Percentiles rank a stretch among this genome's conserved stretches.
Evolutionary conservation across 1,139 yeast genomes (phyloP).

Genomic region (Scheffersomyces lignicola): DNA sequence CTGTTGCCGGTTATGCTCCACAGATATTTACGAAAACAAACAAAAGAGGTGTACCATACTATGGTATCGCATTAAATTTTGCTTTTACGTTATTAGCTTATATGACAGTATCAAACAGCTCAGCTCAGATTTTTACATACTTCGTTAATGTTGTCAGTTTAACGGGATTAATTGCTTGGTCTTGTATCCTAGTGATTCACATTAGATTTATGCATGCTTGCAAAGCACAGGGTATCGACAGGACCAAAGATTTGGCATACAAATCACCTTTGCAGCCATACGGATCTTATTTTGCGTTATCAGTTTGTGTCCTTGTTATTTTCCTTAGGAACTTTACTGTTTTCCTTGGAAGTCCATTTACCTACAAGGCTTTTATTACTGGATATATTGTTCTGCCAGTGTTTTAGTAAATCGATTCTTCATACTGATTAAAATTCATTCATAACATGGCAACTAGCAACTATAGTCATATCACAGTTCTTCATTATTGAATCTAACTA

Average conservation of each 20-base stretch:
- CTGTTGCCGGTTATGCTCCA: conserved; percentile 55
- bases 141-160: conserved; percentile 75
- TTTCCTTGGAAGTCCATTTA: conserved; percentile 55
- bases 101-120: conserved; percentile 56
- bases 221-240: conserved; percentile 56
- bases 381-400: conserved; percentile 80
- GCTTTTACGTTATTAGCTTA: conserved; percentile 59
- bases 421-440: too few relatives aligned
- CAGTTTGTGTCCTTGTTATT: conserved; percentile 55
- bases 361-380: conserved; percentile 58
- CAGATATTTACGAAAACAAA: conserved; percentile 43
- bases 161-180: conserved; percentile 73
- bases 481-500: too few relatives aligned
- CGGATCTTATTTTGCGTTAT: conserved; percentile 58
- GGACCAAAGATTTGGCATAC: conserved; percentile 48
- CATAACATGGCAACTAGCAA: too few relatives aligned
- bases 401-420: too few relatives aligned
- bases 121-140: conserved; percentile 59
- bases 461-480: too few relatives aligned
- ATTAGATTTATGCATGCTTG: conserved; percentile 64
- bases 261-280: conserved; percentile 68
- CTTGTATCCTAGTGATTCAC: conserved; percentile 61
- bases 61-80: conserved; percentile 36
- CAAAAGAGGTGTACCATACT: conserved; percentile 40
- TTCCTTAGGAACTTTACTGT: conserved; percentile 74